phyloP scores from a whole-genome alignment of 2,329 filamentous ascomycete genomes.

The Exophiala mesophila region DNA sequence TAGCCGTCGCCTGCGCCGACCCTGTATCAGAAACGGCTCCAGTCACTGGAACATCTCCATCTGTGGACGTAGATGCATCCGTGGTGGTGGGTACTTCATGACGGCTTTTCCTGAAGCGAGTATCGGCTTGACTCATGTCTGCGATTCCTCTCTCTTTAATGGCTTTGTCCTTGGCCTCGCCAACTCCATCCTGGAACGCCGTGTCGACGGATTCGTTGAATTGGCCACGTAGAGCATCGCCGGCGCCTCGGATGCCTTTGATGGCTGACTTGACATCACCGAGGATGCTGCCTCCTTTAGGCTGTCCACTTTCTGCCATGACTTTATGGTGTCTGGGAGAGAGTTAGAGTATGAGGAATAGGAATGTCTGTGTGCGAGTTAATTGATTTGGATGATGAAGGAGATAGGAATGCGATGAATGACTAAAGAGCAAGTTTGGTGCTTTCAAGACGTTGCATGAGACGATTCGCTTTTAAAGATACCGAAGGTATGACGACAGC shows the following conservation, averaged over 20 bases:
- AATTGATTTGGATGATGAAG: background rate
- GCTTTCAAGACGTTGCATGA: background rate
- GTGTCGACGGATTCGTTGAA: conserved; percentile 19
- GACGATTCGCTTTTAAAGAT: background rate
- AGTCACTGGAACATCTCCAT: background rate
- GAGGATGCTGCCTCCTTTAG: conserved; percentile 9
- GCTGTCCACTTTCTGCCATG: conserved; percentile 18
- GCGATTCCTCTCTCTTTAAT: conserved; percentile 18
- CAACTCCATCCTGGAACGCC: conserved; percentile 16
- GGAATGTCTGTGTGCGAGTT: too few relatives aligned
- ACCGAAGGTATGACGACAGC: background rate
- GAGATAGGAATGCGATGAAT: background rate
- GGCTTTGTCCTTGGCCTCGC: conserved; percentile 12
- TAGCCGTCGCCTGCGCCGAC: too few relatives aligned
- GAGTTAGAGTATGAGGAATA: background rate
- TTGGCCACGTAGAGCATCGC: conserved; percentile 19
- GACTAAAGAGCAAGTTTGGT: background rate
- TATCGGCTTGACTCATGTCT: conserved; percentile 13
- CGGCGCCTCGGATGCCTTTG: conserved; percentile 19
- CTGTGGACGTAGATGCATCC: background rate
- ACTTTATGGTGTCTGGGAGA: background rate
- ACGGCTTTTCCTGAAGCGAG: conserved; percentile 3
- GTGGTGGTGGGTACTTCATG: background rate
- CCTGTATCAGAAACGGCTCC: background rate
- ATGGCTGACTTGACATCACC: conserved; percentile 15